Evolutionary conservation across 331 rosid genomes (phyloP), one percentile per base, ranked within the genome.

Genomic region (Acacia pycnantha): DNA sequence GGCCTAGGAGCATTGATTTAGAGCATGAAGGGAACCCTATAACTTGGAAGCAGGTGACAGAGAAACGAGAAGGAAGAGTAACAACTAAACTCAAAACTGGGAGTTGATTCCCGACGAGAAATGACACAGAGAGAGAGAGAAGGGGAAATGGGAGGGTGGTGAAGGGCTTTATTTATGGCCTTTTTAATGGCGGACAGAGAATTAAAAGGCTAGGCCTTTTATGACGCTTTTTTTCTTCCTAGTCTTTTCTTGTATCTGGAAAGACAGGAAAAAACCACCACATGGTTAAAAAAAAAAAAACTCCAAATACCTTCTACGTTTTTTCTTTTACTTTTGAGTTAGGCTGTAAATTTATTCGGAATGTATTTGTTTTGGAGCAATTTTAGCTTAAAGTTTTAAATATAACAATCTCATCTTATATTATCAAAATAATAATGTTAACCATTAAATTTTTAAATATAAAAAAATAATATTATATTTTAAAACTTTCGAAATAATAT

Each of bases 151-250:
- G 22, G 8, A 41, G 51, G 41, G 77, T 2, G 37, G 77, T 8
- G 62, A 48, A 27, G 73, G 33, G 77, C 35, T 83, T 74, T 79
- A 73, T 29, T 72, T 73, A 48, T 47, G 62, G 88, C 77, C 84
- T 82, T 93, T 72, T 79, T 85, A 86, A 88, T 85, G 93, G 91
- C 77, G 80, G 97, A 88, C 91, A 91, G 43, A 18, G 88, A 85
- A 79, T 62, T 76, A 81, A 88, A 84, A 90, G 91, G 54, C 31
- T 44, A 37, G 73, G 51, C 41, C 84, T 84, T 85, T 84, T 82
- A 70, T 31, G 81, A 76, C 77, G 80, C 82, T 81, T 86, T 70
- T 51, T 44, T 46, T 2, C 87, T 81, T 56, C 73, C 46, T 77
- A 77, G 81, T 74, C 72, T 71, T 88, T 84, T 85, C 84, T 67